These are phyloP conservation scores for Vigna mungo DNA, from an alignment of 306 rosid genomes.

Conservation along the genomic window DNA sequence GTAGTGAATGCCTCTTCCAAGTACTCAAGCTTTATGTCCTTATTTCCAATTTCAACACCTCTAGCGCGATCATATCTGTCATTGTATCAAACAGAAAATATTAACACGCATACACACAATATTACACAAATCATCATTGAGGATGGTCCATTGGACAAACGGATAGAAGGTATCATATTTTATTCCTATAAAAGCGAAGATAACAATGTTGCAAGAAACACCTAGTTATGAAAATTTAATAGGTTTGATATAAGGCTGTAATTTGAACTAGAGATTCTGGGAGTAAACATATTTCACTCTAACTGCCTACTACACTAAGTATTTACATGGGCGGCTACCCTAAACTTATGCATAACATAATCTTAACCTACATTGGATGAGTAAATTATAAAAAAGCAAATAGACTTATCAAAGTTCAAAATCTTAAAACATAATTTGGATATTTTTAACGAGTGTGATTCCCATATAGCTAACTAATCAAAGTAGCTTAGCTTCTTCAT, in stretches of 20 bases:
- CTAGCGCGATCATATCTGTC: constrained; percentile 96
- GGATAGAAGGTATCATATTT: background rate
- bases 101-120: background rate
- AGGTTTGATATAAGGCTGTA: constrained; percentile 1
- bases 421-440: background rate
- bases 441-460: background rate
- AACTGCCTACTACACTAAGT: background rate
- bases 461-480: constrained; percentile 20
- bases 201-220: constrained; percentile 7
- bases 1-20: constrained; percentile 99
- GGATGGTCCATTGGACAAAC: constrained; percentile 21
- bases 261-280: constrained; percentile 5
- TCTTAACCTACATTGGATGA: background rate
- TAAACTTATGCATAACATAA: background rate
- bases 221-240: background rate
- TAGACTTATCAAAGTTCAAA: background rate
- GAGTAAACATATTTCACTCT: constrained; percentile 12
- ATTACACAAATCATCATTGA: background rate
- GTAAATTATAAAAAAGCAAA: background rate
- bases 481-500: constrained; percentile 4
- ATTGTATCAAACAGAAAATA: constrained; percentile 32
- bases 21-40: constrained; percentile 91
- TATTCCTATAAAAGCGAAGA: background rate
- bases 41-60: constrained; percentile 98
- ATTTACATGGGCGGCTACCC: constrained; percentile 21